phyloP scores from a whole-genome alignment of 345 rosid species.

The Brassica cretica region DNA sequence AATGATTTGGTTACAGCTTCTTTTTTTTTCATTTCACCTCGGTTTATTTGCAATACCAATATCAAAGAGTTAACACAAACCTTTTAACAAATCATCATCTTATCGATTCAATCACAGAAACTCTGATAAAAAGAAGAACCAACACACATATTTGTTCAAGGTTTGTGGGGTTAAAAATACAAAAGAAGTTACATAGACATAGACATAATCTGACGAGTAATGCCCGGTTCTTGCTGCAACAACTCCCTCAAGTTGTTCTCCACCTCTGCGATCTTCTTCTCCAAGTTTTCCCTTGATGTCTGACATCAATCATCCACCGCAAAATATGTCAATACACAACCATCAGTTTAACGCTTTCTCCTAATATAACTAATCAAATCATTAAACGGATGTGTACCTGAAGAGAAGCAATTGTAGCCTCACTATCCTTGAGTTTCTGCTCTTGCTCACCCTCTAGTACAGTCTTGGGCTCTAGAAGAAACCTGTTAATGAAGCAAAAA shows the following conservation, averaged over 20 bases:
- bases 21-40: not conserved
- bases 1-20: too few species aligned
- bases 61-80: not conserved
- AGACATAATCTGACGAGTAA: conserved; percentile 84
- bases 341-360: not conserved
- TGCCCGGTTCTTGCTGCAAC: conserved; percentile 88
- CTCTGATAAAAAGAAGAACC: not conserved
- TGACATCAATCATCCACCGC: conserved; percentile 28
- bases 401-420: conserved; percentile 70
- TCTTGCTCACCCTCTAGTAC: conserved; percentile 71
- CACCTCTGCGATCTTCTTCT: conserved; percentile 80
- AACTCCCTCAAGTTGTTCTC: conserved; percentile 89
- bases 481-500: conserved; percentile 49
- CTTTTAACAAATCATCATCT: not conserved
- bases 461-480: conserved; percentile 75
- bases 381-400: conserved; percentile 44
- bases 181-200: conserved; percentile 47
- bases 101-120: not conserved
- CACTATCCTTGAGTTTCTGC: conserved; percentile 81
- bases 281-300: conserved; percentile 88
- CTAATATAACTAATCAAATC: not conserved
- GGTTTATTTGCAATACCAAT: not conserved
- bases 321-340: conserved; percentile 3
- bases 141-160: not conserved
- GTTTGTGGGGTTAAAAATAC: not conserved